These are phyloP conservation scores for Salix koriyanagi DNA, from an alignment of 345 rosid species.

Conservation along the genomic window DNA sequence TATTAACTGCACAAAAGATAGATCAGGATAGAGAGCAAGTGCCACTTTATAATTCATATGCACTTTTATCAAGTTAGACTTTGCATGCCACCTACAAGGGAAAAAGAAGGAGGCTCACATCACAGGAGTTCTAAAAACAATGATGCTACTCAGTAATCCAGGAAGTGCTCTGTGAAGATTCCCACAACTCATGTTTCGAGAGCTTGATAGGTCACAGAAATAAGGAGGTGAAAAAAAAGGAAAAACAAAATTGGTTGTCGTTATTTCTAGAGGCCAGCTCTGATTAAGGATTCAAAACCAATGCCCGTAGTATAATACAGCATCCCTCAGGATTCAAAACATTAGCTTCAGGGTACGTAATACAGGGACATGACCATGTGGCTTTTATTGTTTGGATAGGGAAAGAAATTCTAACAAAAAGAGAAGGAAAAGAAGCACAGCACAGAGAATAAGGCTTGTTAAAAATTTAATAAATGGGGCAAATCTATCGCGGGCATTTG, in stretches of 20 bases:
- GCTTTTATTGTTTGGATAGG: background rate
- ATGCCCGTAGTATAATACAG: background rate
- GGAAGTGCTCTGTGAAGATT: background rate
- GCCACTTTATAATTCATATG: background rate
- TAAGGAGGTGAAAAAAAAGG: background rate
- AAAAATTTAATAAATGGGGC: background rate
- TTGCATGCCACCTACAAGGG: background rate
- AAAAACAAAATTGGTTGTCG: background rate
- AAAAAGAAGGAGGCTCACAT: background rate
- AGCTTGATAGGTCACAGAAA: background rate
- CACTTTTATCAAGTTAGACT: background rate
- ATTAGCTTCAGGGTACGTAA: background rate
- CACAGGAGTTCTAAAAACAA: background rate
- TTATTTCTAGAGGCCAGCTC: background rate
- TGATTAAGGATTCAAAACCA: background rate
- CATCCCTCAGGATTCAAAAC: background rate
- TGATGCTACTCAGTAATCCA: background rate
- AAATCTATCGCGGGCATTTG: background rate
- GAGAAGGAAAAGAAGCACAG: background rate
- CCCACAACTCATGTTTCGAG: background rate
- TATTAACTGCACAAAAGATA: constrained; percentile 58
- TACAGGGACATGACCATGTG: background rate
- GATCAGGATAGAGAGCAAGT: background rate
- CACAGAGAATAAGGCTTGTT: background rate
- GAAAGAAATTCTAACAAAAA: background rate